Percentiles rank a stretch among this genome's conserved stretches.
Conservation (phyloP, 768 basidiomycete species). For the Leucogyrophana mollusca region DNA sequence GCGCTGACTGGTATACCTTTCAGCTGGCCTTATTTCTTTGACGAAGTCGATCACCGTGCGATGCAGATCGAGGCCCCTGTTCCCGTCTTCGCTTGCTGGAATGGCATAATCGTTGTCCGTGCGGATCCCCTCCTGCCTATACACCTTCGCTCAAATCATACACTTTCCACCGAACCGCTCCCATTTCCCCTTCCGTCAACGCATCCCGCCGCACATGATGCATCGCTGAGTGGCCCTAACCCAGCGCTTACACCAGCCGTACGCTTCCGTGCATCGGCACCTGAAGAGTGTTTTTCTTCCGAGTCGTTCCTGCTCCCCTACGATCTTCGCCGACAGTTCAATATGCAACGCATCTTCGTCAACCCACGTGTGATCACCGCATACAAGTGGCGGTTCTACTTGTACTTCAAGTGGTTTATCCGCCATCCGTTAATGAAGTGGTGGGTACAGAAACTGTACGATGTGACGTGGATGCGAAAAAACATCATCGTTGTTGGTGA, state of each 20-base stretch:
- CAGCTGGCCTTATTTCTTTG: slow-evolving; percentile 36
- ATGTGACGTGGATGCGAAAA: slow-evolving; percentile 27
- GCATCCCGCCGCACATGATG: slow-evolving; percentile 21
- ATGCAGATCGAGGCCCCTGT: slow-evolving; percentile 31
- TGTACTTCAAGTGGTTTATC: slow-evolving; percentile 21
- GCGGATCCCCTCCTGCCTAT: slow-evolving; percentile 34
- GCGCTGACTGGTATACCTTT: slow-evolving; percentile 10
- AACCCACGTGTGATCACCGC: slow-evolving; percentile 31
- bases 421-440: slow-evolving; percentile 29
- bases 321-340: slow-evolving; percentile 33
- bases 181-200: slow-evolving; percentile 19
- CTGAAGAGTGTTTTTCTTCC: slow-evolving; percentile 30
- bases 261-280: slow-evolving; percentile 24
- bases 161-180: slow-evolving; percentile 26
- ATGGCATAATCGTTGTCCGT: slow-evolving; percentile 33
- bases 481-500: slow-evolving; percentile 32
- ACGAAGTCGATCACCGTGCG: slow-evolving; percentile 25
- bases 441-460: slow-evolving; percentile 29
- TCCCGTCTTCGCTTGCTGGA: slow-evolving; percentile 38
- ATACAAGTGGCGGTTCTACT: slow-evolving; percentile 30
- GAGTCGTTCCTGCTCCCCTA: slow-evolving; percentile 37
- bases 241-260: slow-evolving; percentile 30
- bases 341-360: slow-evolving; percentile 27
- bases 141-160: slow-evolving; percentile 24
- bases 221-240: slow-evolving; percentile 12